Evolutionary conservation across 805 yeast species (phyloP).

Genomic region (Starmerella stigmatis): DNA sequence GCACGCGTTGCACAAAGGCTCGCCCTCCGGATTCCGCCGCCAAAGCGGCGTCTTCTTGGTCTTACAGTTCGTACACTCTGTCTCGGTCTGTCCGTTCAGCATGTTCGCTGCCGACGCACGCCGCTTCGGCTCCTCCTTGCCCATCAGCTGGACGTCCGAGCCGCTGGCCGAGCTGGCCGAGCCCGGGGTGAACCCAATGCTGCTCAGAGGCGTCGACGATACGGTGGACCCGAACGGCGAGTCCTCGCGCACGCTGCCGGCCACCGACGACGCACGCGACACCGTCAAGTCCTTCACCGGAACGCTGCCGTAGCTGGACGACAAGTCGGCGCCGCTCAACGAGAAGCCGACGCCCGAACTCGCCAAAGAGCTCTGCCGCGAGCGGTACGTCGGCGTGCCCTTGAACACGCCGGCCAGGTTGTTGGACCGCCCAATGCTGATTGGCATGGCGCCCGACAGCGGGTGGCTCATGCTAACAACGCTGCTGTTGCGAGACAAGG

Average conservation of each 20-base stretch:
- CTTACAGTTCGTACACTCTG: conserved; percentile 73
- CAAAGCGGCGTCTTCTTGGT: conserved; percentile 90
- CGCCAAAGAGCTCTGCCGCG: conserved; percentile 14
- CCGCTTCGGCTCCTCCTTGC: conserved; percentile 5
- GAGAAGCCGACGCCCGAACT: conserved; percentile 10
- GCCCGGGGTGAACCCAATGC: neutral
- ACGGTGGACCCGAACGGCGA: conserved; percentile 2
- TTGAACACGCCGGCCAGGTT: conserved; percentile 20
- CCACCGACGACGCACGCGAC: conserved; percentile 8
- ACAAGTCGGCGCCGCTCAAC: neutral
- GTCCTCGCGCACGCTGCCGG: conserved; percentile 8
- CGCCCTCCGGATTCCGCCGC: conserved; percentile 90
- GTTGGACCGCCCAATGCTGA: conserved; percentile 15
- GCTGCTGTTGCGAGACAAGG: conserved; percentile 16
- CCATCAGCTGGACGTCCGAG: neutral
- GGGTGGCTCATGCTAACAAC: conserved; percentile 4
- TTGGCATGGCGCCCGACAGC: conserved; percentile 13
- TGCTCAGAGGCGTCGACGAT: neutral
- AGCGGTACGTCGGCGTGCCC: conserved; percentile 18
- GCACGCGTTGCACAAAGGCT: conserved; percentile 93
- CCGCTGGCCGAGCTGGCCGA: conserved; percentile 4
- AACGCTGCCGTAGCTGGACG: conserved; percentile 5
- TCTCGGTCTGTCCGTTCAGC: conserved; percentile 10
- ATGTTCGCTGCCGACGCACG: neutral
- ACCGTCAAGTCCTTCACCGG: conserved; percentile 8